Conservation (phyloP, 2,329 filamentous ascomycete species). For the Pseudogymnoascus sp. region DNA sequence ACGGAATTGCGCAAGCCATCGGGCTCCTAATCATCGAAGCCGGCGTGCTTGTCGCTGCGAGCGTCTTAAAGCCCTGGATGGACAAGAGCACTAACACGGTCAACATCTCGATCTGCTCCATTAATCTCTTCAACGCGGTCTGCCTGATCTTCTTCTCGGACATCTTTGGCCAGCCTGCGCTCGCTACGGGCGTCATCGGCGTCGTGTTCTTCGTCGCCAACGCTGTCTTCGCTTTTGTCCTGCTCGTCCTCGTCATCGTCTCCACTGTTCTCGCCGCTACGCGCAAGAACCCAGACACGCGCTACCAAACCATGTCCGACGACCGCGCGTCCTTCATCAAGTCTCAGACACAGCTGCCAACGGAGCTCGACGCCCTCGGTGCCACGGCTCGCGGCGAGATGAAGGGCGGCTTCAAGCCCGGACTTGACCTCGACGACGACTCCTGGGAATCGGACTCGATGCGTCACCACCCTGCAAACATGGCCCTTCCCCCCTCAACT, state of each 20-base stretch:
- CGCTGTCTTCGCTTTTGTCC: slow-evolving; percentile 71
- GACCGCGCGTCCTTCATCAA: slow-evolving; percentile 97
- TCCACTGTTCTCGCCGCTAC: slow-evolving; percentile 73
- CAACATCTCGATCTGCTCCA: slow-evolving; percentile 82
- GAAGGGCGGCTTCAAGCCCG: slow-evolving; percentile 52
- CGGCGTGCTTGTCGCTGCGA: slow-evolving; percentile 65
- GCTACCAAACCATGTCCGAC: slow-evolving; percentile 94
- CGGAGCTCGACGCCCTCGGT: slow-evolving; percentile 82
- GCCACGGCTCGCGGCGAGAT: slow-evolving; percentile 81
- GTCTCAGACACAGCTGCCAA: slow-evolving; percentile 62
- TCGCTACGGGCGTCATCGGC: slow-evolving; percentile 82
- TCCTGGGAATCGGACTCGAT: slow-evolving; percentile 56
- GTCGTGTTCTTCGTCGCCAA: slow-evolving; percentile 86
- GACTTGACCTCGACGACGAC: slow-evolving; percentile 61
- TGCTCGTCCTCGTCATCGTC: slow-evolving; percentile 74
- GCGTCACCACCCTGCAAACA: slow-evolving; percentile 35
- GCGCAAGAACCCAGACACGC: slow-evolving; percentile 87
- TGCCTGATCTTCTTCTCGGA: slow-evolving; percentile 84
- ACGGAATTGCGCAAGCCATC: slow-evolving; percentile 67
- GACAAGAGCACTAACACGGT: slow-evolving; percentile 97
- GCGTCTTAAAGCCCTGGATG: slow-evolving; percentile 92
- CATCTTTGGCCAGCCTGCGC: slow-evolving; percentile 73
- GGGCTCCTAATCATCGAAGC: slow-evolving; percentile 79
- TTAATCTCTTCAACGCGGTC: slow-evolving; percentile 87
- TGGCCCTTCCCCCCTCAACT: slow-evolving; percentile 26